Conservation (phyloP, 2,329 filamentous ascomycete species). For the Aspergillus pseudoglaucus region DNA sequence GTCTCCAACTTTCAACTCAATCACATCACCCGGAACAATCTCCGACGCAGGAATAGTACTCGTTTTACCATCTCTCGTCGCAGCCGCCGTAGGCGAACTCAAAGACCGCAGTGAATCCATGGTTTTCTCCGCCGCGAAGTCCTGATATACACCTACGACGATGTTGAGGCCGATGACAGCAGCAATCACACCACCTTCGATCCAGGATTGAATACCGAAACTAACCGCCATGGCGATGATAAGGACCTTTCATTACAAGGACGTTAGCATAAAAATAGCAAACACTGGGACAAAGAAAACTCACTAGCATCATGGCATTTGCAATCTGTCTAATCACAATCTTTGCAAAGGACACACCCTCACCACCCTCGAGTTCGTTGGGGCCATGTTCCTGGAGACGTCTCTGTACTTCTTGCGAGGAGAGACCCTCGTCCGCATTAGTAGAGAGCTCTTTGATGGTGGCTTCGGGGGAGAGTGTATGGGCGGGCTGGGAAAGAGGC, state of each 20-base stretch:
- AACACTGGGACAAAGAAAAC: slow-evolving; percentile 5
- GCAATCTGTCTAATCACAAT: slow-evolving; percentile 61
- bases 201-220: slow-evolving; percentile 51
- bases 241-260: slow-evolving; percentile 52
- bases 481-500: slow-evolving; percentile 56
- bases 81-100: slow-evolving; percentile 52
- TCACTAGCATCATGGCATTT: slow-evolving; percentile 63
- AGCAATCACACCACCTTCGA: slow-evolving; percentile 55
- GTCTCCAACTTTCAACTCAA: slow-evolving; percentile 52
- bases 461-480: slow-evolving; percentile 51
- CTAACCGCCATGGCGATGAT: slow-evolving; percentile 66
- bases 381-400: slow-evolving; percentile 53
- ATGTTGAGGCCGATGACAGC: slow-evolving; percentile 55
- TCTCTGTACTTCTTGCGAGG: slow-evolving; percentile 46
- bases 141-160: slow-evolving; percentile 55
- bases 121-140: slow-evolving; percentile 56
- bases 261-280: not conserved
- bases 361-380: slow-evolving; percentile 60
- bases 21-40: slow-evolving; percentile 58
- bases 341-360: slow-evolving; percentile 62
- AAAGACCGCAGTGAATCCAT: slow-evolving; percentile 54
- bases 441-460: slow-evolving; percentile 52
- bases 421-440: slow-evolving; percentile 53
- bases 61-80: slow-evolving; percentile 53
- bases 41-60: slow-evolving; percentile 50